Conservation (phyloP, 768 basidiomycete species). For the Agaricus blazei region DNA sequence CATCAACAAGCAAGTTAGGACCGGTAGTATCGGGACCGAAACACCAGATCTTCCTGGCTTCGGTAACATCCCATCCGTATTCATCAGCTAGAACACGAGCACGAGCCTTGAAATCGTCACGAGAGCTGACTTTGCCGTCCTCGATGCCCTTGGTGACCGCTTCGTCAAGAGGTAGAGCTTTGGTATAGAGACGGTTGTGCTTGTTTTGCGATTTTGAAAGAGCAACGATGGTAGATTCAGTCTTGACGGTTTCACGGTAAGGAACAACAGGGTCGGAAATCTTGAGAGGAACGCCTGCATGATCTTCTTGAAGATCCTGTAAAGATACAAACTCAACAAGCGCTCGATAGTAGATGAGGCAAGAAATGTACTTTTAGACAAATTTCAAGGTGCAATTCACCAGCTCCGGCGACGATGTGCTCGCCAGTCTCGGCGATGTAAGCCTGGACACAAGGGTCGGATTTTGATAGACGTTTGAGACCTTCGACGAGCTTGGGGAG, state of each 20-base stretch:
- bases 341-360: too few species aligned
- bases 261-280: conserved; percentile 97
- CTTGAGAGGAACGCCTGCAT: conserved; percentile 98
- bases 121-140: conserved; percentile 72
- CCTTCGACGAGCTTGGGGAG: conserved; percentile 99
- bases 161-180: conserved; percentile 91
- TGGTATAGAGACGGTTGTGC: conserved; percentile 97
- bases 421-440: conserved; percentile 91
- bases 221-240: conserved; percentile 93
- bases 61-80: conserved; percentile 97
- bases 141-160: conserved; percentile 94
- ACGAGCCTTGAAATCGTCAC: conserved; percentile 97
- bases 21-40: conserved; percentile 99
- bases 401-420: conserved; percentile 98
- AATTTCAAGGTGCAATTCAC: conserved; percentile 98
- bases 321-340: not conserved
- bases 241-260: conserved; percentile 95
- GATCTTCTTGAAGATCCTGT: conserved; percentile 98
- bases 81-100: conserved; percentile 96
- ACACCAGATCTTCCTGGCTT: conserved; percentile 99
- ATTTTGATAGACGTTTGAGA: conserved; percentile 99
- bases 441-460: conserved; percentile 97
- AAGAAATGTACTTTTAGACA: conserved; percentile 76
- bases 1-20: conserved; percentile 94
- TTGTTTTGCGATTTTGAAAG: conserved; percentile 99